Evolutionary conservation across 2,329 filamentous ascomycete species (phyloP).

Genomic region (Endoconidiophora polonica): DNA sequence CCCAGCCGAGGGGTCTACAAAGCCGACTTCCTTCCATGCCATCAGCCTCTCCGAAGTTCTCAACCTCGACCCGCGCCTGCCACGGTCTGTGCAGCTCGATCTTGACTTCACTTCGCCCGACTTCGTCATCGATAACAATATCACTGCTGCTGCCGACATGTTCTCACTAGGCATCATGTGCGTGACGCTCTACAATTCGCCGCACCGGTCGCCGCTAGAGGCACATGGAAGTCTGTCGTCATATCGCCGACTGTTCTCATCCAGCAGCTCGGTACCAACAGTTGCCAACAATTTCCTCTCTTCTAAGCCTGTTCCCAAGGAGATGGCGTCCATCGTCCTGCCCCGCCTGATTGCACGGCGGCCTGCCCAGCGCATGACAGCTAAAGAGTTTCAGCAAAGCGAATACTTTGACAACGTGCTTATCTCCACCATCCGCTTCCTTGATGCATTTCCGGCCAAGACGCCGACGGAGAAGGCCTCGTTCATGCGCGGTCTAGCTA

Average conservation of each 20-base stretch:
- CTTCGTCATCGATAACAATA: conserved; percentile 79
- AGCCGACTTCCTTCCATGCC: conserved; percentile 58
- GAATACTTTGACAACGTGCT: conserved; percentile 95
- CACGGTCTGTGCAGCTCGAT: conserved; percentile 68
- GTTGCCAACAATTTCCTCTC: conserved; percentile 71
- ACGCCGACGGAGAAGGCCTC: conserved; percentile 78
- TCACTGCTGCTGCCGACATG: conserved; percentile 74
- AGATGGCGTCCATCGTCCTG: conserved; percentile 58
- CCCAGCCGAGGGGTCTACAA: conserved; percentile 58
- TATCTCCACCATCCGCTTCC: conserved; percentile 87
- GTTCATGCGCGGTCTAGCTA: conserved; percentile 76
- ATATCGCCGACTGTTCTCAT: conserved; percentile 72
- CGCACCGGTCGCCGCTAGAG: conserved; percentile 74
- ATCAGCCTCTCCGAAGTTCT: conserved; percentile 71
- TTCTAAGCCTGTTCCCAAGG: conserved; percentile 61
- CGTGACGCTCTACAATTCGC: conserved; percentile 84
- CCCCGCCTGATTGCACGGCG: conserved; percentile 74
- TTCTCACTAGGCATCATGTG: conserved; percentile 85
- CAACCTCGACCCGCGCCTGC: conserved; percentile 71
- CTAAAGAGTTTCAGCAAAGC: conserved; percentile 84
- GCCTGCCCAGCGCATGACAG: conserved; percentile 73
- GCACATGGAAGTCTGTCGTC: conserved; percentile 63
- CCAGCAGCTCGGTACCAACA: conserved; percentile 62
- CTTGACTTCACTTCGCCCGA: conserved; percentile 91
- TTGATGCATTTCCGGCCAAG: conserved; percentile 83